Evolutionary conservation across 306 rosid species (phyloP).

Genomic region (Arachis stenosperma): DNA sequence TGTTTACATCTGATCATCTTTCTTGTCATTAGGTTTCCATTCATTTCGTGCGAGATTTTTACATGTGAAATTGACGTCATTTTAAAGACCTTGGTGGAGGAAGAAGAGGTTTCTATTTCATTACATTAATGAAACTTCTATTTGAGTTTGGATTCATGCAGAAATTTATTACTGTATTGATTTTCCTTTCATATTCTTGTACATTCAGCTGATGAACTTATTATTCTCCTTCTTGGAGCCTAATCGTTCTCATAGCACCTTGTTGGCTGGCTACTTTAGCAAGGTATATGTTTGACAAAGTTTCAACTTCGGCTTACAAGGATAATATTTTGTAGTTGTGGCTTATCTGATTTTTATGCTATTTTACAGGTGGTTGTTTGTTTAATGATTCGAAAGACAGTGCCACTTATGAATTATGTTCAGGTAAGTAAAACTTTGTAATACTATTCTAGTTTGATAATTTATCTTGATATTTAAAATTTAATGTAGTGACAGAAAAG

Average conservation of each 20-base stretch:
- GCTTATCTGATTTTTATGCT: conserved; percentile 27
- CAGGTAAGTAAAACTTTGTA: conserved; percentile 58
- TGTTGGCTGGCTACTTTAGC: conserved; percentile 94
- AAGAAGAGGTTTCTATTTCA: conserved; percentile 76
- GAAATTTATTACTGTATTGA: conserved; percentile 25
- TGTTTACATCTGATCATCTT: conserved; percentile 41
- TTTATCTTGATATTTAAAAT: conserved; percentile 21
- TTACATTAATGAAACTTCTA: conserved; percentile 20
- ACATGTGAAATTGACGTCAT: conserved; percentile 98
- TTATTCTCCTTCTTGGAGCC: conserved; percentile 97
- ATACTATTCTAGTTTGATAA: conserved; percentile 7
- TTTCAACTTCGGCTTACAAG: conserved; percentile 31
- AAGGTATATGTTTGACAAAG: conserved; percentile 59
- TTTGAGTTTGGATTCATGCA: conserved; percentile 28
- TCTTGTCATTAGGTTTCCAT: conserved; percentile 78
- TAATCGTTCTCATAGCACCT: conserved; percentile 75
- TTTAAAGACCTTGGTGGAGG: conserved; percentile 96
- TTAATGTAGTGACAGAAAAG: background rate
- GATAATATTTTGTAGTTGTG: conserved; percentile 1
- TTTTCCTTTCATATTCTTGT: conserved; percentile 27
- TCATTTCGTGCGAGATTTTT: conserved; percentile 93
- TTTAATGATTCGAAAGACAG: conserved; percentile 94
- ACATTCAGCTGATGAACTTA: conserved; percentile 84
- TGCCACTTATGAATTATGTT: conserved; percentile 94
- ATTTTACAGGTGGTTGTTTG: conserved; percentile 82